These are phyloP conservation scores for Suhomyces emberorum DNA, from an alignment of 805 yeast species.

Conservation along the genomic window DNA sequence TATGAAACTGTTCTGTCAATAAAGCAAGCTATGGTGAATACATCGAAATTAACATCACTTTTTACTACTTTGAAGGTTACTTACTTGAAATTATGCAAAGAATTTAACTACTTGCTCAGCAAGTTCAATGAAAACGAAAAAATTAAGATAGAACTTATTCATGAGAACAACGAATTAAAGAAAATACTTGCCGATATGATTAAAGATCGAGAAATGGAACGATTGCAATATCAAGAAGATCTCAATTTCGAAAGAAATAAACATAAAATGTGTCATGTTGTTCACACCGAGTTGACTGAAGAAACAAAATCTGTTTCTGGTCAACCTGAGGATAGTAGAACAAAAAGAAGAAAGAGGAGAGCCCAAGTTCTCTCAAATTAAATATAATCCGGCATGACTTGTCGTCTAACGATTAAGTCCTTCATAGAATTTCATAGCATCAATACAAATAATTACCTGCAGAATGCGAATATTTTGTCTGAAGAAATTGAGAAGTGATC, in stretches of 20 bases:
- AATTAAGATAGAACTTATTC: conserved; percentile 31
- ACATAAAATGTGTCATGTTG: neutral
- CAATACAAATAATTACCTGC: no score
- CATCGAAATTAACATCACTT: conserved; percentile 24
- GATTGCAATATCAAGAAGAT: conserved; percentile 8
- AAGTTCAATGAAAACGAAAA: conserved; percentile 37
- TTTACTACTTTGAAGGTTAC: conserved; percentile 33
- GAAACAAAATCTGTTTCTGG: neutral
- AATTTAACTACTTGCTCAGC: conserved; percentile 32
- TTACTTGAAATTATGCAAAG: conserved; percentile 36
- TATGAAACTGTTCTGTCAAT: conserved; percentile 9
- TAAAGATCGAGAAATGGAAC: conserved; percentile 21
- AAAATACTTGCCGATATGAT: conserved; percentile 27
- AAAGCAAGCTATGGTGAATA: conserved; percentile 15
- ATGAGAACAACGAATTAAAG: conserved; percentile 34
- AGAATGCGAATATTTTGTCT: no score
- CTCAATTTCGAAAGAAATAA: conserved; percentile 1
- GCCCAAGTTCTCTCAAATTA: no score
- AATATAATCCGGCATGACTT: no score
- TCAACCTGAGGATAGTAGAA: conserved; percentile 1
- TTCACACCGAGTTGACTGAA: neutral
- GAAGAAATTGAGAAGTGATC: no score
- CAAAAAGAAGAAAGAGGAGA: conserved; percentile 6
- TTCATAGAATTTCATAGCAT: neutral
- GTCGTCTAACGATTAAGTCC: no score